phyloP scores from a whole-genome alignment of 768 basidiomycete species.

The Suillus occidentalis region DNA sequence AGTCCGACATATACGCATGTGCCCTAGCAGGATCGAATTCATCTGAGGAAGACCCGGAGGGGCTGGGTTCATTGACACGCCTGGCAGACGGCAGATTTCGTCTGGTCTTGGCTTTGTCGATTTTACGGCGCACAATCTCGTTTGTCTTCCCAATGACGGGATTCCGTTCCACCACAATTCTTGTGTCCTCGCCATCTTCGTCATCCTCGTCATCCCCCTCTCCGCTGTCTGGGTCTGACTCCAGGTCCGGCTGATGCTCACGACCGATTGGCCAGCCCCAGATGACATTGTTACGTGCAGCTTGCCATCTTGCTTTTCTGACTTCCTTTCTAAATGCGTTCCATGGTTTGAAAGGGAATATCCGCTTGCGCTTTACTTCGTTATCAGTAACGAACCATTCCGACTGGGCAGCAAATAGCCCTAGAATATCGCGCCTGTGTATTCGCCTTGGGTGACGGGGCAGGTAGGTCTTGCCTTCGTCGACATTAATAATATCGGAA shows the following conservation, averaged over 20 bases:
- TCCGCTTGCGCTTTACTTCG: constrained; percentile 23
- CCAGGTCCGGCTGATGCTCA: constrained; percentile 8
- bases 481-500: constrained; percentile 28
- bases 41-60: constrained; percentile 26
- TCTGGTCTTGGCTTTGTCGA: constrained; percentile 18
- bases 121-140: constrained; percentile 17
- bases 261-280: constrained; percentile 26
- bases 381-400: constrained; percentile 61
- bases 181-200: background rate
- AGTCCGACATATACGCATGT: constrained; percentile 54
- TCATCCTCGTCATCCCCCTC: background rate
- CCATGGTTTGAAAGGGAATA: constrained; percentile 51
- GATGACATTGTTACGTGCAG: constrained; percentile 22
- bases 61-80: background rate
- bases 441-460: constrained; percentile 48
- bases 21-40: constrained; percentile 15
- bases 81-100: background rate
- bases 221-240: constrained; percentile 12
- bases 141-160: constrained; percentile 31
- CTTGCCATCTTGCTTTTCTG: constrained; percentile 31
- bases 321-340: constrained; percentile 40
- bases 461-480: constrained; percentile 29
- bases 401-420: constrained; percentile 52
- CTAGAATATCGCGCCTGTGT: constrained; percentile 49
- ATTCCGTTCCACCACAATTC: constrained; percentile 20